A percentile compares a stretch with the other conserved stretches of the same genome.
These are phyloP conservation scores for Ganoderma leucocontextum DNA, from an alignment of 1,284 basidiomycete species.

Conservation along the genomic window DNA sequence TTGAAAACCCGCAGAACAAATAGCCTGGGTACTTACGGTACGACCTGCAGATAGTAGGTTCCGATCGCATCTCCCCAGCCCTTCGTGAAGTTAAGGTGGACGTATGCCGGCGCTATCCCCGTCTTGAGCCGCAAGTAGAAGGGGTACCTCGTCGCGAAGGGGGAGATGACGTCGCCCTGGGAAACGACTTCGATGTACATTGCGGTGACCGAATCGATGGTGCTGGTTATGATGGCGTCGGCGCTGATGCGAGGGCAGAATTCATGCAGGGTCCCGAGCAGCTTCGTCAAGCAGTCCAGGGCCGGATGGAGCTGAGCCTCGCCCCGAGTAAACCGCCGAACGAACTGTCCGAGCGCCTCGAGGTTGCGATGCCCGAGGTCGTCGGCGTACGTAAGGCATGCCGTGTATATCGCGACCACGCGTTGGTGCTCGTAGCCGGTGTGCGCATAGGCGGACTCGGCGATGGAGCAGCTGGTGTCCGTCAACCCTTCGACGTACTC, in stretches of 20 bases:
- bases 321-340: conserved; percentile 19
- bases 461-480: conserved; percentile 21
- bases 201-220: conserved; percentile 27
- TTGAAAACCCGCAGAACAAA: no score
- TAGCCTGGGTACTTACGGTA: conserved; percentile 22
- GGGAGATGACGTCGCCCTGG: conserved; percentile 18
- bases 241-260: conserved; percentile 27
- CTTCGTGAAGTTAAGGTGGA: conserved; percentile 26
- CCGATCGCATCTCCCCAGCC: conserved; percentile 22
- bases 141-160: conserved; percentile 25
- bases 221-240: conserved; percentile 27
- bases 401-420: conserved; percentile 26
- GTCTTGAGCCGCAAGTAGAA: conserved; percentile 26
- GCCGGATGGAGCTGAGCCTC: conserved; percentile 18
- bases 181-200: conserved; percentile 27
- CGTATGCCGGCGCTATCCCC: conserved; percentile 27
- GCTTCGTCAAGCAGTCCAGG: conserved; percentile 21
- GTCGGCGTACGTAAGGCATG: conserved; percentile 25
- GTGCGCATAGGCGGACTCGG: conserved; percentile 27
- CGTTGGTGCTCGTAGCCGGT: conserved; percentile 24
- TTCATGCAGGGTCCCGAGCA: conserved; percentile 22
- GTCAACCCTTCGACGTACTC: conserved; percentile 7
- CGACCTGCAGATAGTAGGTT: conserved; percentile 23
- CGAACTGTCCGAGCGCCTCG: conserved; percentile 21
- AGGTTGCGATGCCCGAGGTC: conserved; percentile 26